Evolutionary conservation across 2,329 filamentous ascomycete genomes (phyloP).

Genomic region (Thelonectria blattea): DNA sequence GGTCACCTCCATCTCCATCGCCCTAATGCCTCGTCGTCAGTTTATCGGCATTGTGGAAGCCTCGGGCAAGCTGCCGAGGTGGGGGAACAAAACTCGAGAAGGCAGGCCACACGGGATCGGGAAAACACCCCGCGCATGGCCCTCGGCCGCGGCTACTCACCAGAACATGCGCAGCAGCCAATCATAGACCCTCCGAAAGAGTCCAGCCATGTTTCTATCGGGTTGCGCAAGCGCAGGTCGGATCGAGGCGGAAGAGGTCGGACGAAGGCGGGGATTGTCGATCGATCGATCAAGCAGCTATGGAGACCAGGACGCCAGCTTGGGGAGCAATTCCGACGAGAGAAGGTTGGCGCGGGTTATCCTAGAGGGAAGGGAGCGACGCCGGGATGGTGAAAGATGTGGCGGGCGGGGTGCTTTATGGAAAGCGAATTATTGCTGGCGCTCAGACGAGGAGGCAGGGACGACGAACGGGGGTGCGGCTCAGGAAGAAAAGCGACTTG

Average conservation of each 20-base stretch:
- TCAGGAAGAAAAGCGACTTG: constrained; percentile 38
- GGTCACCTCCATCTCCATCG: constrained; percentile 99
- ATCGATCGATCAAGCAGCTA: constrained; percentile 27
- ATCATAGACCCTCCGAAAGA: constrained; percentile 96
- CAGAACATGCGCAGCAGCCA: constrained; percentile 98
- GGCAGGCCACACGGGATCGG: constrained; percentile 7
- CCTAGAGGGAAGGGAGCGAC: constrained; percentile 23
- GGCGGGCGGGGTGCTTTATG: constrained; percentile 39
- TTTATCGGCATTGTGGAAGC: constrained; percentile 31
- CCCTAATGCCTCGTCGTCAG: constrained; percentile 62
- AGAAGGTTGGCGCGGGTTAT: constrained; percentile 14
- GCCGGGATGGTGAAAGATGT: constrained; percentile 32
- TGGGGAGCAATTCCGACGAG: constrained; percentile 1
- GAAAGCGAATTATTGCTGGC: constrained; percentile 35
- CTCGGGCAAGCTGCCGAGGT: constrained; percentile 18
- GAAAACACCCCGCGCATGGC: constrained; percentile 17
- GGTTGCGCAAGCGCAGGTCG: constrained; percentile 30
- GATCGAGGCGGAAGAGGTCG: constrained; percentile 33
- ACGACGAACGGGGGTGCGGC: constrained; percentile 29
- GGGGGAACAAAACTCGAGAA: constrained; percentile 16
- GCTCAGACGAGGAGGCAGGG: constrained; percentile 35
- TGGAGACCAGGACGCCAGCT: constrained; percentile 6
- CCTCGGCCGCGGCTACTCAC: constrained; percentile 58
- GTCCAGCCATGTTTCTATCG: constrained; percentile 72
- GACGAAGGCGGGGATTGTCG: constrained; percentile 35